These are phyloP conservation scores for Gynochthodes officinalis DNA, from an alignment of 257 asterid genomes.

Conservation along the genomic window DNA sequence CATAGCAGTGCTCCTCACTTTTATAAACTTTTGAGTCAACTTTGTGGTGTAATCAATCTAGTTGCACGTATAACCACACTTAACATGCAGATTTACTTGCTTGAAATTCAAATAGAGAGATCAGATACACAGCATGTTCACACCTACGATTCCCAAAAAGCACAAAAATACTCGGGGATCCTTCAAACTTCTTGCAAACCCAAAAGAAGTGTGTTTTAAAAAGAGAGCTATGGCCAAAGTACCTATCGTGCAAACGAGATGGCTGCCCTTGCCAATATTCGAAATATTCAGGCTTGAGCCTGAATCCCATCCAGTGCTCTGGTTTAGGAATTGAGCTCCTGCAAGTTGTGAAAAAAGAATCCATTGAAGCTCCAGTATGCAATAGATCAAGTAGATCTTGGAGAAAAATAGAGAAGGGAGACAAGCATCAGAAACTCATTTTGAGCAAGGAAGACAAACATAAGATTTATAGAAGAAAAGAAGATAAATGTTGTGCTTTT, in stretches of 20 bases:
- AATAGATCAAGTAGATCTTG: background rate
- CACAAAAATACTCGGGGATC: background rate
- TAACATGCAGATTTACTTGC: no score
- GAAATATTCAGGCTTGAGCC: conserved; percentile 35
- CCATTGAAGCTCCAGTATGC: background rate
- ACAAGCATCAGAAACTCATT: background rate
- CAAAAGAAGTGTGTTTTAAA: background rate
- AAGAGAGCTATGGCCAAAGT: background rate
- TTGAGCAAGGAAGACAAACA: background rate
- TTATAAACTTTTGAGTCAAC: no score
- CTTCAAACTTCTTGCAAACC: background rate
- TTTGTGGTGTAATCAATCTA: no score
- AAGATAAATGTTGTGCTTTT: background rate
- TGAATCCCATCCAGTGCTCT: conserved; percentile 40
- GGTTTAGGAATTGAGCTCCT: conserved; percentile 42
- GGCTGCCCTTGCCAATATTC: conserved; percentile 51
- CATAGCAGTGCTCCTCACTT: no score
- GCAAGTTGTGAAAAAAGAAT: conserved; percentile 5
- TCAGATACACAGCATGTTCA: background rate
- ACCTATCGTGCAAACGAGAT: conserved; percentile 50
- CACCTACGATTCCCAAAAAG: background rate
- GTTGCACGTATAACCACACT: no score
- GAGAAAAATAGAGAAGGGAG: background rate
- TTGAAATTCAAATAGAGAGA: no score
- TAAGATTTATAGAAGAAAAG: background rate